Evolutionary conservation across 441 rosid genomes (phyloP).

Genomic region (Euphorbia schlechtendalii): DNA sequence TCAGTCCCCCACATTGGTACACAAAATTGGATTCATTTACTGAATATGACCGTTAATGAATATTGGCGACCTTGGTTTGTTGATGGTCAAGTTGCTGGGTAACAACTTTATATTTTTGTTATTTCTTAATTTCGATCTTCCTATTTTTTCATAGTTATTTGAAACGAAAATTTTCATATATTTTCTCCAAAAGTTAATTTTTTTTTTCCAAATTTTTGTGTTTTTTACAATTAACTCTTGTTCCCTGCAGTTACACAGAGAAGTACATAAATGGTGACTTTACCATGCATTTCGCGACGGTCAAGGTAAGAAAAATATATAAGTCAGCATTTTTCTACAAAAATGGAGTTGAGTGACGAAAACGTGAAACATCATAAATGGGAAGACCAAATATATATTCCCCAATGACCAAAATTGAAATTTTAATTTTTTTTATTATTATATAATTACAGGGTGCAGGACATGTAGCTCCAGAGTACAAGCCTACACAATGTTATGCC

Average conservation of each 20-base stretch:
- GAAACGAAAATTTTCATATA: neutral
- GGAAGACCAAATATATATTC: neutral
- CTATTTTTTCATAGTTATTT: neutral
- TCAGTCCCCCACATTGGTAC: conserved; percentile 42
- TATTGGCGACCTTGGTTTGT: conserved; percentile 60
- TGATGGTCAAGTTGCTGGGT: conserved; percentile 63
- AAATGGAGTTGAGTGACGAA: neutral
- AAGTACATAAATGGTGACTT: conserved; percentile 13
- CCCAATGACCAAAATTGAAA: neutral
- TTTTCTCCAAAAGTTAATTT: neutral
- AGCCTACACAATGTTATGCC: conserved; percentile 10
- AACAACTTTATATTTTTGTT: neutral
- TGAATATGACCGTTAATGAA: conserved; percentile 42
- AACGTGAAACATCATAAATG: neutral
- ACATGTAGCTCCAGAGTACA: conserved; percentile 17
- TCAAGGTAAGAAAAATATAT: conserved; percentile 4
- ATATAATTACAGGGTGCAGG: neutral
- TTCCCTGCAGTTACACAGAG: conserved; percentile 4
- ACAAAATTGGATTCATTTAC: conserved; percentile 49
- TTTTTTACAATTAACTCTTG: neutral
- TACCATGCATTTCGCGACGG: conserved; percentile 6
- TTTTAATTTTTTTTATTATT: neutral
- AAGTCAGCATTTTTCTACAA: too few species aligned
- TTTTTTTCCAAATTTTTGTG: neutral
- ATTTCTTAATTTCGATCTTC: neutral